Base-by-base conservation (phyloP, 1,284 basidiomycete species). In the Marasmius oreades region DNA sequence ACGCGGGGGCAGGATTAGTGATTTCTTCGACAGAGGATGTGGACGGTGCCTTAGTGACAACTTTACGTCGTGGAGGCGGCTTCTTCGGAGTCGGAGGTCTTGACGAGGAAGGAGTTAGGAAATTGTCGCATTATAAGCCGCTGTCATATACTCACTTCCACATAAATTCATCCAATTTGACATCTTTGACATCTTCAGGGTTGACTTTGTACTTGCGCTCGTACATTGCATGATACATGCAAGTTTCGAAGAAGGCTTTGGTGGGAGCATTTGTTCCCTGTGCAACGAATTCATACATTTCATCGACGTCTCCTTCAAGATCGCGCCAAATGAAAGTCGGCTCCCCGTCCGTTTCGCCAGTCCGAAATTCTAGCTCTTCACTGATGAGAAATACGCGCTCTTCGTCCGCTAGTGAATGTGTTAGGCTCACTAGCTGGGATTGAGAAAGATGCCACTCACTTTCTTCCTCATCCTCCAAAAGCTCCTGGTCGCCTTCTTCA, bases 391-490 rank as follows among this genome's bases (percentile, higher is more conserved):
- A 98, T 1, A 90, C 86, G 59, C 91, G 82, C 70, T 99, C 96
- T 69, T 94, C 93, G 66, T 95, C 92, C 62, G 90, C 92, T 94
- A 63, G 18, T 8, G 24, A 46, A 20, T 51, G 11, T 52, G 59
- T 48, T 47, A 48, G 48, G 36, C 6, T 48, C 34, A 24, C 22
- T 12, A 22, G 39, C 18, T 44, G 56, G 12, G 22, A 51, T 42
- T 39, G 37, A 23, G 20, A 34, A 24, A 47, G 20, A 45, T 61
- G 46, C 33, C 34, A 78, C 91, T 68, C 69, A 95, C 93, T 93
- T 75, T 98, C 96, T 43, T 95, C 93, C 70, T 97, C 94, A 64
- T 98, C 95, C 62, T 96, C 94, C 12, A 98, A 76, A 31, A 97
- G 73, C 66, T 95, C 91, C 69, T 97, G 92, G 68, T 98, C 95